Evolutionary conservation across 345 rosid genomes (phyloP).

Genomic region (Hevea brasiliensis): DNA sequence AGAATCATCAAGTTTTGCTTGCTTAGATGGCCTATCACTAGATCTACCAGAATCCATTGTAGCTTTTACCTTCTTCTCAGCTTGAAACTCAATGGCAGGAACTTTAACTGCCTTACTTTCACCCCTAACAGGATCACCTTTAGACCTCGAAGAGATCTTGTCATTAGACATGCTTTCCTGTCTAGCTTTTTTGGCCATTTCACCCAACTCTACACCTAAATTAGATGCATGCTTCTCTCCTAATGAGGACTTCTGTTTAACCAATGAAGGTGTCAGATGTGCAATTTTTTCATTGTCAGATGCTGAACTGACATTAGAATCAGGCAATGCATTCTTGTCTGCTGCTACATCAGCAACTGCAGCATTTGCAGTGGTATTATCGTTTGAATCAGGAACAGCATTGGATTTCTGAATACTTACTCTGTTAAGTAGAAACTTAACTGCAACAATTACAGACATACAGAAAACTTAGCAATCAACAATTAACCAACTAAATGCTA

Average conservation of each 20-base stretch:
- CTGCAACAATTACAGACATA: conserved; percentile 57
- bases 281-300: conserved; percentile 21
- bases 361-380: conserved; percentile 28
- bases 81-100: conserved; percentile 18
- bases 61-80: conserved; percentile 34
- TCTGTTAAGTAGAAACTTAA: conserved; percentile 58
- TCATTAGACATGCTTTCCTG: background rate
- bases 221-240: background rate
- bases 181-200: background rate
- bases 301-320: conserved; percentile 9
- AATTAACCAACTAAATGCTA: background rate
- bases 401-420: conserved; percentile 26
- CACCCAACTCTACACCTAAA: background rate
- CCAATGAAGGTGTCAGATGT: conserved; percentile 3
- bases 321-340: conserved; percentile 7
- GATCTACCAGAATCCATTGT: conserved; percentile 31
- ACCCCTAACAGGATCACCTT: conserved; percentile 22
- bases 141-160: conserved; percentile 16
- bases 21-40: conserved; percentile 50
- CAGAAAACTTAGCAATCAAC: conserved; percentile 20
- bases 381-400: conserved; percentile 20
- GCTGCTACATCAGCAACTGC: conserved; percentile 9
- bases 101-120: conserved; percentile 24
- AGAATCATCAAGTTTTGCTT: conserved; percentile 44
- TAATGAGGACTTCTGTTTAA: background rate